Evolutionary conservation across 2,329 filamentous ascomycete genomes (phyloP).

Genomic region (Trichophyton rubrum): DNA sequence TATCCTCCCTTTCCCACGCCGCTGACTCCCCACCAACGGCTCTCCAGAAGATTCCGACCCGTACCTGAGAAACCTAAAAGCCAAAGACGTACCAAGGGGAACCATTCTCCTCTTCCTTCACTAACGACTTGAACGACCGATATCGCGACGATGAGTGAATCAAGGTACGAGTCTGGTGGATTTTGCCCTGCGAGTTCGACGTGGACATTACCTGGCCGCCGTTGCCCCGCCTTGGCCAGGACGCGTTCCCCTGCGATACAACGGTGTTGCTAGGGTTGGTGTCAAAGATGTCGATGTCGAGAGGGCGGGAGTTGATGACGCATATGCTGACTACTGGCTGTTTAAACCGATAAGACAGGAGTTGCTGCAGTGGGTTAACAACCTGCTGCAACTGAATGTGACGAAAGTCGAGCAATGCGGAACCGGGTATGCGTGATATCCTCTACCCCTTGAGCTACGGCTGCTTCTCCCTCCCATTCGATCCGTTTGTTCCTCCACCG

Average conservation of each 20-base stretch:
- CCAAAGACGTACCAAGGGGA: not conserved
- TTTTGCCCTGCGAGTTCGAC: not conserved
- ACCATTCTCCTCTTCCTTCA: not conserved
- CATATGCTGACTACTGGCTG: slow-evolving; percentile 10
- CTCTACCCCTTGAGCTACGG: slow-evolving; percentile 11
- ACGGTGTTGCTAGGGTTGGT: too few species aligned
- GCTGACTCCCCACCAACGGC: not conserved
- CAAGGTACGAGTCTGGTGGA: not conserved
- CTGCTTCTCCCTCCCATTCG: not conserved
- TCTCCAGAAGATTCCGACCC: not conserved
- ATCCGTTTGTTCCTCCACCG: not conserved
- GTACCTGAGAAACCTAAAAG: not conserved
- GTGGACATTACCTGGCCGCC: not conserved
- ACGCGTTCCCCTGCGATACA: not conserved
- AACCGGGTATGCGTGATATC: slow-evolving; percentile 59
- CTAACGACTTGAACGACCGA: not conserved
- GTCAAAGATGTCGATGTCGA: too few species aligned
- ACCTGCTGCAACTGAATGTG: slow-evolving; percentile 92
- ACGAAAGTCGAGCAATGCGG: slow-evolving; percentile 99
- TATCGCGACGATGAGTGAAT: not conserved
- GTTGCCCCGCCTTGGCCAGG: not conserved
- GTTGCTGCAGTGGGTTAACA: slow-evolving; percentile 91
- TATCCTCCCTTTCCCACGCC: not conserved
- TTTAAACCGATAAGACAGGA: slow-evolving; percentile 60
- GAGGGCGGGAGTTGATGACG: not conserved